Evolutionary conservation across 2,329 filamentous ascomycete species (phyloP).

Genomic region (Apiospora hydei): DNA sequence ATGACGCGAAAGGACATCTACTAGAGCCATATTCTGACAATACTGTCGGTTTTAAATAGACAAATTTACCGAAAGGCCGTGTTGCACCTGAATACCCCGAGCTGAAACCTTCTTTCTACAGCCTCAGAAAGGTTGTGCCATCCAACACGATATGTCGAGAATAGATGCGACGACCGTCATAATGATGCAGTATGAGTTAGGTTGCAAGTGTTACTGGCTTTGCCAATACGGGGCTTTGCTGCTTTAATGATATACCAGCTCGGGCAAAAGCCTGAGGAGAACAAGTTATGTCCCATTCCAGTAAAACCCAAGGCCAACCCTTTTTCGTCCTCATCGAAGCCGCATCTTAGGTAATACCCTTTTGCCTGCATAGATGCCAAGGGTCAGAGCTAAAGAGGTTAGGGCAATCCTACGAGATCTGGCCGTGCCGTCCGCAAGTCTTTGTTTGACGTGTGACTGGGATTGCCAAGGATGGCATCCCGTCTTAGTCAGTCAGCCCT

Average conservation of each 20-base stretch:
- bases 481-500: slow-evolving; percentile 7
- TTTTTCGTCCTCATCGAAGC: not conserved
- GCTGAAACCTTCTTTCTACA: not conserved
- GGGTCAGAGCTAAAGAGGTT: slow-evolving; percentile 4
- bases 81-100: not conserved
- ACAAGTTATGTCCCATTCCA: not conserved
- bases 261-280: not conserved
- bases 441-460: not conserved
- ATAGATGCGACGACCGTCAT: not conserved
- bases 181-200: not conserved
- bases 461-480: not conserved
- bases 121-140: not conserved
- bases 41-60: too few species aligned
- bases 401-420: slow-evolving; percentile 4
- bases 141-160: not conserved
- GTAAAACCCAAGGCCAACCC: not conserved
- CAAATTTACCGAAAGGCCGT: not conserved
- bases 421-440: not conserved
- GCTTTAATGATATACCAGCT: too few species aligned
- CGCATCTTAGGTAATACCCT: not conserved
- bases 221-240: not conserved
- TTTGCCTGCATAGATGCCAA: not conserved
- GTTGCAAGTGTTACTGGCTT: not conserved
- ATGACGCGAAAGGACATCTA: not conserved
- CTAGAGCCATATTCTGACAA: too few species aligned